phyloP scores from a whole-genome alignment of 176 grass and related monocot species.

The Tillandsia leiboldiana region DNA sequence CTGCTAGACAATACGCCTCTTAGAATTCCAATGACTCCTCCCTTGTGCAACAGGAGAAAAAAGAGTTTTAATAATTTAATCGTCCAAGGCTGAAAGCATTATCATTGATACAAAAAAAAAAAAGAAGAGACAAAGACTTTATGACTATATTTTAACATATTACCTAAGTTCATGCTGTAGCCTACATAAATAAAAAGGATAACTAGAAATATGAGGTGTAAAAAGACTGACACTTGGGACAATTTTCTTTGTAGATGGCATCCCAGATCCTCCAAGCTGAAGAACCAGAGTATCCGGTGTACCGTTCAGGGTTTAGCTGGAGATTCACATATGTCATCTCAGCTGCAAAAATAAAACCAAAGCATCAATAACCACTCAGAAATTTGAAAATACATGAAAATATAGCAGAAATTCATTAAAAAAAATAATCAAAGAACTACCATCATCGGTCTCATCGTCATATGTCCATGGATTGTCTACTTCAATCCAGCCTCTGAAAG shows the following conservation, averaged over 20 bases:
- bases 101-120: too few relatives aligned
- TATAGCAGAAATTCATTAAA: background rate
- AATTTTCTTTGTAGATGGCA: constrained; percentile 90
- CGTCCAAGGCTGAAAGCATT: too few relatives aligned
- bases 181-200: background rate
- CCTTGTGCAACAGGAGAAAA: too few relatives aligned
- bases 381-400: background rate
- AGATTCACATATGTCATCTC: constrained; percentile 97
- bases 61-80: too few relatives aligned
- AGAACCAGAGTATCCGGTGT: constrained; percentile 83
- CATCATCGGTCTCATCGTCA: constrained; percentile 93
- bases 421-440: constrained; percentile 19
- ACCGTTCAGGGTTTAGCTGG: constrained; percentile 86
- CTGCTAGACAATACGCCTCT: too few relatives aligned
- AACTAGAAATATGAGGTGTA: constrained; percentile 4
- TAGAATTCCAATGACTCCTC: too few relatives aligned
- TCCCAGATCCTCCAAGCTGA: constrained; percentile 91
- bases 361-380: constrained; percentile 7
- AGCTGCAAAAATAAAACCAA: constrained; percentile 37
- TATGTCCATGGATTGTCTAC: constrained; percentile 93
- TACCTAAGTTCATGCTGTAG: too few relatives aligned
- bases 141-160: too few relatives aligned
- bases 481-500: constrained; percentile 83
- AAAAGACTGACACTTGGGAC: constrained; percentile 72
- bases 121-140: too few relatives aligned